Evolutionary conservation across 2,329 filamentous ascomycete species (phyloP).

Genomic region (Colletotrichum sp.): DNA sequence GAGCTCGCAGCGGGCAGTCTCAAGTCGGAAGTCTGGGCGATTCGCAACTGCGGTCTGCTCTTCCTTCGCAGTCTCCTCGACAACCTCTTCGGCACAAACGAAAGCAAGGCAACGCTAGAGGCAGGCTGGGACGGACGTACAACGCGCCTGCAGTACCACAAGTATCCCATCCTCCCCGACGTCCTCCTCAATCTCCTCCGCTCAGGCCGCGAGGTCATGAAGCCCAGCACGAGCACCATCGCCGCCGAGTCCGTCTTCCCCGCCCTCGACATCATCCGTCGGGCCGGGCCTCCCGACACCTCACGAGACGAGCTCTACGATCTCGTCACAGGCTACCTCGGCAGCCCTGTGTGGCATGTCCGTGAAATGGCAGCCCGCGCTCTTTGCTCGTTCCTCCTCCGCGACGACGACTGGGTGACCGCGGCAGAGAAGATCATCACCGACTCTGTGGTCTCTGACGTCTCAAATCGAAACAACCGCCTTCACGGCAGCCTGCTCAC

Average conservation of each 20-base stretch:
- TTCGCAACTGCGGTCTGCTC: constrained; percentile 91
- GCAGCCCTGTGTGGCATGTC: constrained; percentile 78
- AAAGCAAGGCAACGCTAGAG: constrained; percentile 68
- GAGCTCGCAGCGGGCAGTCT: constrained; percentile 82
- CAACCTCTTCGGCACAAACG: constrained; percentile 75
- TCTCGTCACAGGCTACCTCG: constrained; percentile 66
- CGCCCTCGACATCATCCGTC: constrained; percentile 79
- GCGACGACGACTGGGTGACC: constrained; percentile 52
- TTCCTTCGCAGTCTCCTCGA: constrained; percentile 87
- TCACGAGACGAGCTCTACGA: constrained; percentile 59
- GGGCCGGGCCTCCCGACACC: constrained; percentile 68
- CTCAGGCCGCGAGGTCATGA: constrained; percentile 50
- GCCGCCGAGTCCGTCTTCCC: constrained; percentile 79
- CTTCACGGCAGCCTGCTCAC: constrained; percentile 65
- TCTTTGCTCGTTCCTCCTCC: constrained; percentile 65
- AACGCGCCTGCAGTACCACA: constrained; percentile 71
- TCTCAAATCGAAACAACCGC: constrained; percentile 49
- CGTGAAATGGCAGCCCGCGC: constrained; percentile 81
- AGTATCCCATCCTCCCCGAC: constrained; percentile 68
- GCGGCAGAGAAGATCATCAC: constrained; percentile 42
- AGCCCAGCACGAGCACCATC: constrained; percentile 36
- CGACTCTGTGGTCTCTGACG: constrained; percentile 27
- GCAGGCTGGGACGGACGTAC: constrained; percentile 68
- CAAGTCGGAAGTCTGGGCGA: constrained; percentile 86
- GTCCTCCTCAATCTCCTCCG: constrained; percentile 69